phyloP scores from a whole-genome alignment of 2,329 filamentous ascomycete species.

The Myriosclerotinia scirpicola region DNA sequence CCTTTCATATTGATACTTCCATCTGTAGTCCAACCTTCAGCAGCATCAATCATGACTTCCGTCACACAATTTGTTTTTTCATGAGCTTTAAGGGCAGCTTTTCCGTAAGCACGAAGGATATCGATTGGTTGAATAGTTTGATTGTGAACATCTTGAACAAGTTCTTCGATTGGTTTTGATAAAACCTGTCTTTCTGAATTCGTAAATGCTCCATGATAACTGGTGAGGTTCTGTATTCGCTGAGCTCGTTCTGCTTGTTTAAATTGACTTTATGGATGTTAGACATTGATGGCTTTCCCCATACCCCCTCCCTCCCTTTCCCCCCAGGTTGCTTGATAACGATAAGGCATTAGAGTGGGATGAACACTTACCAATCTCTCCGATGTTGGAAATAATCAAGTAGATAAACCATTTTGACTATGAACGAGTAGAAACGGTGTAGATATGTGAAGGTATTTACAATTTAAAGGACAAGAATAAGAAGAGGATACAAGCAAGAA shows the following conservation, averaged over 20 bases:
- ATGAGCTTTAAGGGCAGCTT: constrained; percentile 80
- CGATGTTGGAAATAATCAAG: constrained; percentile 41
- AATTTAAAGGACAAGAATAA: constrained; percentile 14
- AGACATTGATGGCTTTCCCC: constrained; percentile 30
- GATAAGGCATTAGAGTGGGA: constrained; percentile 3
- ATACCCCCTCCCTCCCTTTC: neutral
- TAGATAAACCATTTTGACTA: constrained; percentile 39
- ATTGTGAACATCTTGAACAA: constrained; percentile 77
- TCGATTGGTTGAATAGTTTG: constrained; percentile 64
- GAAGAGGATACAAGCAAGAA: neutral
- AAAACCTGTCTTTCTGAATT: constrained; percentile 65
- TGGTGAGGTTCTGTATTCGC: constrained; percentile 65
- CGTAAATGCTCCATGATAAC: constrained; percentile 67
- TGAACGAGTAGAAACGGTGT: neutral
- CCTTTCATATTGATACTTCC: constrained; percentile 70
- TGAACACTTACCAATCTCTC: constrained; percentile 37
- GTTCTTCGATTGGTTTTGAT: constrained; percentile 69
- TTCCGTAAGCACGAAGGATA: constrained; percentile 82
- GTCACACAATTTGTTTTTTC: constrained; percentile 87
- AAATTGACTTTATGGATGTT: constrained; percentile 56
- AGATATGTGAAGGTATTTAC: constrained; percentile 1
- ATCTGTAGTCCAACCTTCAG: constrained; percentile 67
- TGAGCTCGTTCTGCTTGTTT: constrained; percentile 76
- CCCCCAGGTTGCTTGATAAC: constrained; percentile 2
- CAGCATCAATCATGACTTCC: constrained; percentile 77